Percentiles rank a stretch among this genome's conserved stretches.
Conservation (phyloP, 164 flowering plant species). For the Kingdonia uniflora region DNA sequence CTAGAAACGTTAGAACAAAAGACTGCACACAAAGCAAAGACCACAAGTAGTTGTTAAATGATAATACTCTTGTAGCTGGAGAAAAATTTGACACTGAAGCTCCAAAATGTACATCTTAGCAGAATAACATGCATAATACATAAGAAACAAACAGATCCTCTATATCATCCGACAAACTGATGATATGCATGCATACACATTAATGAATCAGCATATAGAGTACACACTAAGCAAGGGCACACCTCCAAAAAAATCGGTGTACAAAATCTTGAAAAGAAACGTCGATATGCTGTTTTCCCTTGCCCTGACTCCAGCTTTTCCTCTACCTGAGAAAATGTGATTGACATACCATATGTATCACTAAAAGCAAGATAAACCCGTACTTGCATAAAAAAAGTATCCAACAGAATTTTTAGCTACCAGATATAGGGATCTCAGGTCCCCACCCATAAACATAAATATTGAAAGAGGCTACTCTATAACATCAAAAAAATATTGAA, state of each 20-base stretch:
- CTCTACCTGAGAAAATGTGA: slow-evolving; percentile 51
- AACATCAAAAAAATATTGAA: too few species aligned
- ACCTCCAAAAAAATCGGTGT: slow-evolving; percentile 98
- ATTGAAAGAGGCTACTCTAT: too few species aligned
- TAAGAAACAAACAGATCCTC: too few species aligned
- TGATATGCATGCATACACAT: too few species aligned
- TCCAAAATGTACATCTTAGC: neutral
- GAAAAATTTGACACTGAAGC: neutral
- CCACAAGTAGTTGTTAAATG: neutral
- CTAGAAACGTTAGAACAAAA: slow-evolving; percentile 83
- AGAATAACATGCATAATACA: neutral
- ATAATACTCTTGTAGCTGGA: neutral
- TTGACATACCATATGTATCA: too few species aligned
- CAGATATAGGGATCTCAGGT: too few species aligned
- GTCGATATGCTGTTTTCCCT: slow-evolving; percentile 69
- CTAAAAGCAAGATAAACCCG: too few species aligned
- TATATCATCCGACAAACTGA: too few species aligned
- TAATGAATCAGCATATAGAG: neutral
- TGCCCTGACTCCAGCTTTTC: slow-evolving; percentile 93
- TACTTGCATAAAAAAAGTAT: too few species aligned
- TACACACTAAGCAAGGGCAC: neutral
- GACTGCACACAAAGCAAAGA: slow-evolving; percentile 46
- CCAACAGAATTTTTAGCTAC: too few species aligned
- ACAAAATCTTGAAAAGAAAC: slow-evolving; percentile 85
- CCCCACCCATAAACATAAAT: too few species aligned